phyloP scores from a whole-genome alignment of 768 basidiomycete species.

The Leucosporidium yakuticum region DNA sequence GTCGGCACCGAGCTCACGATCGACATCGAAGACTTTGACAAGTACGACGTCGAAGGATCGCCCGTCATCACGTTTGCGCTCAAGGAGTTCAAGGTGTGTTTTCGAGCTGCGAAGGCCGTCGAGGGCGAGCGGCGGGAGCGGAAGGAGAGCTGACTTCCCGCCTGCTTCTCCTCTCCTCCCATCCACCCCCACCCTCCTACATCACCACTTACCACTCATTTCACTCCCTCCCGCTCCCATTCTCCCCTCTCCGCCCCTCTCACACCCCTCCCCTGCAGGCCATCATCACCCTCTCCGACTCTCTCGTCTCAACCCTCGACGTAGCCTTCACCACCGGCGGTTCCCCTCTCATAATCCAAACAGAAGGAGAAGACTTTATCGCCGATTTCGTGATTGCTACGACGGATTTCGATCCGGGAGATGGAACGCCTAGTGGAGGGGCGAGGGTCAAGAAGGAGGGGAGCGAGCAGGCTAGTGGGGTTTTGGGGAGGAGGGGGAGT shows the following conservation, averaged over 20 bases:
- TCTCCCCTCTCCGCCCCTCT: conserved; percentile 2
- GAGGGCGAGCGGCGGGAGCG: too few relatives aligned
- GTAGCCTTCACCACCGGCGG: conserved; percentile 25
- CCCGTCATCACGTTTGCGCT: conserved; percentile 21
- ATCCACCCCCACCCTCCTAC: not conserved
- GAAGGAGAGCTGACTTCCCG: not conserved
- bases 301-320: conserved; percentile 9
- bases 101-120: not conserved
- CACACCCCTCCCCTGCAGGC: conserved; percentile 19
- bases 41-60: conserved; percentile 12
- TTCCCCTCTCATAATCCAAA: conserved; percentile 14
- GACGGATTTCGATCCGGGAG: conserved; percentile 25
- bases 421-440: not conserved
- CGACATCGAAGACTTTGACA: conserved; percentile 25
- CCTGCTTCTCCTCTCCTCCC: not conserved
- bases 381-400: conserved; percentile 27
- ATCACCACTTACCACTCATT: not conserved
- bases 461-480: too few relatives aligned
- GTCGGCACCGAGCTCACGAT: conserved; percentile 25
- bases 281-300: conserved; percentile 26
- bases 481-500: too few relatives aligned
- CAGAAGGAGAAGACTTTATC: conserved; percentile 7
- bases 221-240: conserved; percentile 20
- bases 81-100: conserved; percentile 27
- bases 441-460: conserved; percentile 15